Evolutionary conservation across 345 rosid species (phyloP).

Genomic region (Linum tenue): DNA sequence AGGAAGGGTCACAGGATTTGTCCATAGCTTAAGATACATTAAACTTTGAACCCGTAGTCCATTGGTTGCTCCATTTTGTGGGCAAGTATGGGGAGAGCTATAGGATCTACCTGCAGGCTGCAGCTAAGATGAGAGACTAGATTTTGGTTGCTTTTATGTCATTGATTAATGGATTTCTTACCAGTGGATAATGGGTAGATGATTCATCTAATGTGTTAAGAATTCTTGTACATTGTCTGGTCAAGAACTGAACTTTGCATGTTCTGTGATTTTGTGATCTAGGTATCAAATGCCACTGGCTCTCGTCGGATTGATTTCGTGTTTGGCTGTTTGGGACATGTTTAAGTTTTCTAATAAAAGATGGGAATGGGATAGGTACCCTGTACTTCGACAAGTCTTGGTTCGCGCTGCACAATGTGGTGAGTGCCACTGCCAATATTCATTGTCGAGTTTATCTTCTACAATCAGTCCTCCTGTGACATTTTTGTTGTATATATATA

Average conservation of each 20-base stretch:
- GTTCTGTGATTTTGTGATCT: slow-evolving; percentile 12
- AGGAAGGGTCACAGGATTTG: neutral
- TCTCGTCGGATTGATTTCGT: slow-evolving; percentile 62
- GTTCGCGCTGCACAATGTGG: slow-evolving; percentile 69
- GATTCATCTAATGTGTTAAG: no score
- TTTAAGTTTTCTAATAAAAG: slow-evolving; percentile 58
- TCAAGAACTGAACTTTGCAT: no score
- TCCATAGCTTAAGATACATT: neutral
- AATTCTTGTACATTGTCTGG: no score
- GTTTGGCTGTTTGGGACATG: slow-evolving; percentile 83
- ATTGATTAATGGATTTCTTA: no score
- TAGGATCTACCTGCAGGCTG: no score
- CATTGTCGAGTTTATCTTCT: slow-evolving; percentile 74
- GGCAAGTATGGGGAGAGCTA: neutral
- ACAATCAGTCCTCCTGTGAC: neutral
- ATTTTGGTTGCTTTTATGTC: no score
- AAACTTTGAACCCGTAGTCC: neutral
- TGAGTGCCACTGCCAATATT: slow-evolving; percentile 20
- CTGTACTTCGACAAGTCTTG: slow-evolving; percentile 37
- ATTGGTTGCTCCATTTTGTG: neutral
- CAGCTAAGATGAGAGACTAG: no score
- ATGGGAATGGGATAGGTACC: slow-evolving; percentile 60
- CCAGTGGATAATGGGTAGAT: no score
- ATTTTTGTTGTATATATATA: no score
- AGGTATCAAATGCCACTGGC: slow-evolving; percentile 96